Evolutionary conservation across 2,329 filamentous ascomycete genomes (phyloP), one percentile per base, ranked within the genome.

Genomic region (Talaromyces rugulosus): DNA sequence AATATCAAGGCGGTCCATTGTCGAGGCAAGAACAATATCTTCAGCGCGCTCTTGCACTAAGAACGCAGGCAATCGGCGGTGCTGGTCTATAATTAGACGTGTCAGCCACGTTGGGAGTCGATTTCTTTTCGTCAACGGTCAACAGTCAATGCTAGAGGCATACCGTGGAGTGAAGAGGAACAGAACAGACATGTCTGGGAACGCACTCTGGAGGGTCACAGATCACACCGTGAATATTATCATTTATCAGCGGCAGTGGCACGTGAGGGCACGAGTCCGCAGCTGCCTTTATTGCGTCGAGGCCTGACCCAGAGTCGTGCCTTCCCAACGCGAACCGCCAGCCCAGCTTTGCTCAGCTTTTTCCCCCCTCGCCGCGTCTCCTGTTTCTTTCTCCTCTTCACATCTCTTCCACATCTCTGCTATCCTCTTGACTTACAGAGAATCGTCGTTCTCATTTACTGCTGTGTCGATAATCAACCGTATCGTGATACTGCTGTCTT

Each of bases 401-500:
- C 33, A 14, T 50, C 42, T 36, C 51, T 44, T 44, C 5, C 57
- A 47, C 40, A 12, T 30, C 18, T 59, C 44, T 59, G 8, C 33
- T 53, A 53, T 53, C 9, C 18, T 30, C 27, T 53, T 31, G 27
- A 31, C 9, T 12, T 53, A 53, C 50, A 14, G 30, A 12, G 27
- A 53, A 53, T 14, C 27, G 31, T 31, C 50, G 4, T 31, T 23
- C 27, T 33, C 50, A 53, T 31, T n/a, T 53, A 53, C 28, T 31
- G 30, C 56, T 58, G 56, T 51, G 16, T 58, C 56, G 56, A 58
- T 58, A 58, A 33, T 30, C 36, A 8, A 28, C n/a, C 23, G 36
- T 28, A n/a, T 50, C 28, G 36, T 58, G 30, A 42, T 53, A 12
- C 36, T 50, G 12, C 28, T 40, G 31, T n/a, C 36, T 47, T 47